Evolutionary conservation across 208 protist genomes (phyloP), one percentile per base, ranked within the genome.

Genomic region (Acanthamoeba royreba): DNA sequence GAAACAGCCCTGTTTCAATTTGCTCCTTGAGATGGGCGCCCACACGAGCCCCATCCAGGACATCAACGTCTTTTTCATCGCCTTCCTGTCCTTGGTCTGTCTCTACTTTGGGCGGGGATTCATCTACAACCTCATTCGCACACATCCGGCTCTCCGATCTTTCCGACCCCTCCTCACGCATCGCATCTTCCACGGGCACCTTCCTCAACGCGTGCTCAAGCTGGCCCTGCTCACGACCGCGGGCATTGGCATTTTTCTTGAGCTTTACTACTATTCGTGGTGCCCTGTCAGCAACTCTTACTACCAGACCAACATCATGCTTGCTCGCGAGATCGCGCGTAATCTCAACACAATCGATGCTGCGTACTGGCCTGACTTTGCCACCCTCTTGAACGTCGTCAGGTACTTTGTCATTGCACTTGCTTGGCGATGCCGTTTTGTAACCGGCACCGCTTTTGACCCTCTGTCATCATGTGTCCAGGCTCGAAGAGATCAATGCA

Each of bases 1-100:
- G 28, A 33, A 28, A 33, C 35, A 33, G 66, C 11, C 19, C 22
- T 40, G 66, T 13, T 40, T 19, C 15, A 9, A 83, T 69, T 28
- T 69, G n/a, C 58, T 31, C 5, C 19, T 8, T 28, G 42, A 28
- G 46, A 89, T 89, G 81, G 81, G 81, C 4, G 81, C 81, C 1
- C 81, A 89, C 81, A 89, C 81, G 47, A 89, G 81, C 47, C 81
- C 52, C 49, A 89, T 89, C 52, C 45, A 89, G 43, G 52, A 89
- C 22, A 13, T 89, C 13, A 89, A 89, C 35, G 49, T 66, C 11
- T 89, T 89, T 49, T 89, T 89, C 49, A 40, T 89, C 9, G 47
- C 52, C 13, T 89, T 42, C 22, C 38, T 55, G 31, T 40, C 38
- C 11, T 33, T 28, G 31, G 15, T 89, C 7, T 66, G 45, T 22